Evolutionary conservation across 2,329 filamentous ascomycete species (phyloP).

Genomic region (Hypoxylon rubiginosum): DNA sequence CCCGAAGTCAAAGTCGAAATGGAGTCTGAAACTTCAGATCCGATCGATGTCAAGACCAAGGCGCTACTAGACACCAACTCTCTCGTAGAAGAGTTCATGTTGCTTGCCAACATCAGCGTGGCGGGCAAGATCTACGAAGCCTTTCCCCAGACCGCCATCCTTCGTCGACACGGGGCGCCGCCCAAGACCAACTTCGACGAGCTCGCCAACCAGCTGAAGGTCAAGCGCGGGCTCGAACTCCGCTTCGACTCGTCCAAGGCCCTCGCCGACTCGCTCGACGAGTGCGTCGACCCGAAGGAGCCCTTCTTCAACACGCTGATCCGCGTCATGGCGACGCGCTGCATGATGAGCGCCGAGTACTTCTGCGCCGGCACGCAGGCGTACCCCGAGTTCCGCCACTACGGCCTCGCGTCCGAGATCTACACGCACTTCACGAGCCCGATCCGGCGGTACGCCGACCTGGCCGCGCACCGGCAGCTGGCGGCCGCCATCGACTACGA

Average conservation of each 20-base stretch:
- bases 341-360: slow-evolving; percentile 99
- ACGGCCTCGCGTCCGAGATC: slow-evolving; percentile 94
- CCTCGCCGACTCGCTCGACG: slow-evolving; percentile 92
- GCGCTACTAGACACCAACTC: slow-evolving; percentile 95
- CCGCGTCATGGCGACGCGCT: slow-evolving; percentile 96
- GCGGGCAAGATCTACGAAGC: slow-evolving; percentile 89
- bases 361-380: slow-evolving; percentile 95
- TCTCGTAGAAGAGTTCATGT: slow-evolving; percentile 98
- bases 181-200: slow-evolving; percentile 98
- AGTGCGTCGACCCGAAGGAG: slow-evolving; percentile 81
- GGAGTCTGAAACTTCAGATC: slow-evolving; percentile 95
- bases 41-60: slow-evolving; percentile 96
- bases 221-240: slow-evolving; percentile 85
- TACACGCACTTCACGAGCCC: slow-evolving; percentile 99
- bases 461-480: slow-evolving; percentile 93
- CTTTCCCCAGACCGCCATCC: slow-evolving; percentile 94
- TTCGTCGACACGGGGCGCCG: slow-evolving; percentile 91
- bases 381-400: slow-evolving; percentile 95
- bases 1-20: slow-evolving; percentile 97
- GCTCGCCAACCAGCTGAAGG: slow-evolving; percentile 88
- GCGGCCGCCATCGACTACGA: slow-evolving; percentile 96
- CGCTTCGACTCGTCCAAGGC: slow-evolving; percentile 89
- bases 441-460: slow-evolving; percentile 96
- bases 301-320: slow-evolving; percentile 99
- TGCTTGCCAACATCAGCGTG: slow-evolving; percentile 96